Conservation (phyloP, 169 alveolate genomes). For the Plasmodium inui region DNA sequence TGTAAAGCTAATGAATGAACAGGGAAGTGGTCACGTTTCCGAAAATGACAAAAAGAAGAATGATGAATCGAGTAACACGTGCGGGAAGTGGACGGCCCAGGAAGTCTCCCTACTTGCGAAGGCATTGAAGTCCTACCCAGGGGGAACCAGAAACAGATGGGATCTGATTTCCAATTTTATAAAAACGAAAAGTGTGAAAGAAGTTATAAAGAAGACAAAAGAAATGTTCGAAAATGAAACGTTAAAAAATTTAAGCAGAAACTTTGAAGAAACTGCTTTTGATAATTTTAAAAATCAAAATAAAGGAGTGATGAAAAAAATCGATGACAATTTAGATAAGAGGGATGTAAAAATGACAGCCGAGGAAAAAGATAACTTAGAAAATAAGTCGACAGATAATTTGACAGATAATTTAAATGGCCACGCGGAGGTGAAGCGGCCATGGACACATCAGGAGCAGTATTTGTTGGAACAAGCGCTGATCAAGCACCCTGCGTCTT, state of each 20-base stretch:
- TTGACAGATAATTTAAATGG: neutral
- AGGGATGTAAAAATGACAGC: slow-evolving; percentile 36
- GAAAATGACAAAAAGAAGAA: slow-evolving; percentile 1
- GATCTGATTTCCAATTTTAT: slow-evolving; percentile 89
- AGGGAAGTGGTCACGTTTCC: neutral
- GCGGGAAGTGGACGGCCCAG: slow-evolving; percentile 90
- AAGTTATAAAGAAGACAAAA: slow-evolving; percentile 91
- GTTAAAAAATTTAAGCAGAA: slow-evolving; percentile 76
- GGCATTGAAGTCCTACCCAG: slow-evolving; percentile 92
- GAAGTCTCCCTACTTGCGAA: slow-evolving; percentile 90
- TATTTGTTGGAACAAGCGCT: slow-evolving; percentile 83
- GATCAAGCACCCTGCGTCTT: slow-evolving; percentile 84
- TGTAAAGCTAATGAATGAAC: slow-evolving; percentile 9
- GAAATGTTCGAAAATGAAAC: slow-evolving; percentile 85
- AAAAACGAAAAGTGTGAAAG: slow-evolving; percentile 88
- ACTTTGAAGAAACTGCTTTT: slow-evolving; percentile 79
- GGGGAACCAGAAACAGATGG: slow-evolving; percentile 93
- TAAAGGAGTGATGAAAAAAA: slow-evolving; percentile 80
- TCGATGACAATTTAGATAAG: slow-evolving; percentile 75
- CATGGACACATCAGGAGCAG: slow-evolving; percentile 88
- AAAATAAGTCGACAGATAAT: neutral
- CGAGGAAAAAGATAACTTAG: neutral
- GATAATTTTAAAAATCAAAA: slow-evolving; percentile 76
- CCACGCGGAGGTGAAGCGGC: slow-evolving; percentile 19
- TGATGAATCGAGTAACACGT: slow-evolving; percentile 2